These are phyloP conservation scores for Penicillium sp. DNA, from an alignment of 2,329 filamentous ascomycete genomes.

Conservation along the genomic window DNA sequence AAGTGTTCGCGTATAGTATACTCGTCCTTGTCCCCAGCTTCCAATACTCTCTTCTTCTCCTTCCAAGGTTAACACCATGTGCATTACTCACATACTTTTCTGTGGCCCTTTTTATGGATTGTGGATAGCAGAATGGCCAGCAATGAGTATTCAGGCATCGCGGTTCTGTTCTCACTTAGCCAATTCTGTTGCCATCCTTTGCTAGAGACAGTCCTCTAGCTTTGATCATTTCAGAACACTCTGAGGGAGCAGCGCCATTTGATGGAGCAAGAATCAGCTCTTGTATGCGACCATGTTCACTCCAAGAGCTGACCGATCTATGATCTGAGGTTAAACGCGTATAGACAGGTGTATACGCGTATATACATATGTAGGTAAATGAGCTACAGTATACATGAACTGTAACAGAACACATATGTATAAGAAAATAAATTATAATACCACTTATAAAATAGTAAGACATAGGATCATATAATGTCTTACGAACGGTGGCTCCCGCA, in stretches of 20 bases:
- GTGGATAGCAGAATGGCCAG: neutral
- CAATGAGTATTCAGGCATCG: neutral
- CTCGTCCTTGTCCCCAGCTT: neutral
- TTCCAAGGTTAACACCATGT: neutral
- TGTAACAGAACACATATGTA: neutral
- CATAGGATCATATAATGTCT: neutral
- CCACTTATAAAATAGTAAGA: neutral
- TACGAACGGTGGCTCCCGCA: conserved; percentile 8
- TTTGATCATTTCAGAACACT: neutral
- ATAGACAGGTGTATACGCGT: neutral
- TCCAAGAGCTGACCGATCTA: neutral
- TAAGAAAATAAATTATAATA: neutral
- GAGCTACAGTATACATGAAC: neutral
- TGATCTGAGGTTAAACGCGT: neutral
- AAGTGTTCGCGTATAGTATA: neutral
- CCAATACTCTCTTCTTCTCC: neutral
- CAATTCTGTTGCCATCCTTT: neutral
- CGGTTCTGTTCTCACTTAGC: neutral
- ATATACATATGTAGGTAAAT: neutral
- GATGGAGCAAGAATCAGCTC: neutral
- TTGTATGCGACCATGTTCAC: neutral
- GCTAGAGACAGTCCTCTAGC: neutral
- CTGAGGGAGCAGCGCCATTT: neutral
- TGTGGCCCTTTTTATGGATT: too few species aligned
- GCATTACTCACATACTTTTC: neutral